Percentiles rank a stretch among this genome's conserved stretches.
Conservation (phyloP, 805 yeast genomes). For the Suhomyces sp. region DNA sequence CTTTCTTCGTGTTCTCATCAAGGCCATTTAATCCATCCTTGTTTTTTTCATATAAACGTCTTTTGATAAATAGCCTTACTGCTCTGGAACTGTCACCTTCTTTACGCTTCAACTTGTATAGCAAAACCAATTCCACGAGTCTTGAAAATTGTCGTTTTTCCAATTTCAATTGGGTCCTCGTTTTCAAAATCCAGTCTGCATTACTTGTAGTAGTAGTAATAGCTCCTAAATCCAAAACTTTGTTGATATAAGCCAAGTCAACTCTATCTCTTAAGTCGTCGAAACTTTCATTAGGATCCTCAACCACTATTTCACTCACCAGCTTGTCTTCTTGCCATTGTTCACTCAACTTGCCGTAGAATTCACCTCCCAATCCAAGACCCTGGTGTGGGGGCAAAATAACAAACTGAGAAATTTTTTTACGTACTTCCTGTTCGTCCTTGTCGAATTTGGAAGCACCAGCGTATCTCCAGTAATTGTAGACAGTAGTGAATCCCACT, state of each 20-base stretch:
- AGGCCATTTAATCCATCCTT: conserved; percentile 70
- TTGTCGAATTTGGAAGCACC: conserved; percentile 54
- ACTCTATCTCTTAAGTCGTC: conserved; percentile 86
- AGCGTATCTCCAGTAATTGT: conserved; percentile 77
- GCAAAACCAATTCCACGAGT: conserved; percentile 70
- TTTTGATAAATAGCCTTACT: conserved; percentile 64
- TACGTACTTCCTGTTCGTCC: conserved; percentile 43
- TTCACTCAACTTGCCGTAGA: conserved; percentile 58
- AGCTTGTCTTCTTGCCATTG: conserved; percentile 53
- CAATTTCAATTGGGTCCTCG: conserved; percentile 50
- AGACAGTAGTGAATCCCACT: conserved; percentile 80
- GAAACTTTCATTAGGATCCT: conserved; percentile 91
- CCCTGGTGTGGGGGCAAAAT: conserved; percentile 84
- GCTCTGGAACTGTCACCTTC: conserved; percentile 29
- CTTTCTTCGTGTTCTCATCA: conserved; percentile 61
- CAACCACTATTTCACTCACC: conserved; percentile 78
- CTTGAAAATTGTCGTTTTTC: conserved; percentile 79
- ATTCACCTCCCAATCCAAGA: conserved; percentile 62
- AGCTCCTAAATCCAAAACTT: conserved; percentile 18
- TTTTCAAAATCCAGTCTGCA: conserved; percentile 39
- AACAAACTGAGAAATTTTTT: conserved; percentile 84
- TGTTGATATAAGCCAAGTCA: conserved; percentile 51
- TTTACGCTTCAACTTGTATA: conserved; percentile 36
- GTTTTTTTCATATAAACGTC: conserved; percentile 74
- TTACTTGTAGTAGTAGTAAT: conserved; percentile 17